phyloP scores from a whole-genome alignment of 805 yeast genomes.

The Vanderwaltozyma yarrowii region DNA sequence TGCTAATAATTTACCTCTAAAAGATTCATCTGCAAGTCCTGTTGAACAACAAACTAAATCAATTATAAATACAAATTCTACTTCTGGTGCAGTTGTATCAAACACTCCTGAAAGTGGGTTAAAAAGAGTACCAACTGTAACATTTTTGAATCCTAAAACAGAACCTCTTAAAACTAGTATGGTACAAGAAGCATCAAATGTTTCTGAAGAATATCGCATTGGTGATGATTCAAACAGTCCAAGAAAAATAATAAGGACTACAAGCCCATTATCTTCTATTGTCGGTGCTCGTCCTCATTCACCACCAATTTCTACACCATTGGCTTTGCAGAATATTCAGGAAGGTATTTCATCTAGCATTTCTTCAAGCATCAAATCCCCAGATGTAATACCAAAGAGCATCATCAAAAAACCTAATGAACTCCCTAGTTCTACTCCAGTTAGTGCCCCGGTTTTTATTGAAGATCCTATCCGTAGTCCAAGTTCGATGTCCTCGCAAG shows the following conservation, averaged over 20 bases:
- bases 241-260: background rate
- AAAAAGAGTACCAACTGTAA: slow-evolving; percentile 26
- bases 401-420: slow-evolving; percentile 1
- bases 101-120: slow-evolving; percentile 24
- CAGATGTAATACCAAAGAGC: background rate
- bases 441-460: background rate
- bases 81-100: slow-evolving; percentile 25
- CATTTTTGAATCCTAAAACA: slow-evolving; percentile 22
- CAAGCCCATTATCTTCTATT: background rate
- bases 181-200: background rate
- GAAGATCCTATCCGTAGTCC: background rate
- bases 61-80: slow-evolving; percentile 24
- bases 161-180: background rate
- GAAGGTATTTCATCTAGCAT: background rate
- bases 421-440: slow-evolving; percentile 1
- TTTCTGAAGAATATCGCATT: background rate
- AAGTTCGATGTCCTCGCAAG: background rate
- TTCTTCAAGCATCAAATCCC: background rate
- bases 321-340: background rate
- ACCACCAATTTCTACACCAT: background rate
- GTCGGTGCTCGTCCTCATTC: background rate
- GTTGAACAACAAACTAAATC: slow-evolving; percentile 10
- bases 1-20: background rate
- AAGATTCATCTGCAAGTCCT: background rate
- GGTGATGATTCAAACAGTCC: background rate